phyloP scores from a whole-genome alignment of 2,329 filamentous ascomycete species.

The Tricladium varicosporioides region DNA sequence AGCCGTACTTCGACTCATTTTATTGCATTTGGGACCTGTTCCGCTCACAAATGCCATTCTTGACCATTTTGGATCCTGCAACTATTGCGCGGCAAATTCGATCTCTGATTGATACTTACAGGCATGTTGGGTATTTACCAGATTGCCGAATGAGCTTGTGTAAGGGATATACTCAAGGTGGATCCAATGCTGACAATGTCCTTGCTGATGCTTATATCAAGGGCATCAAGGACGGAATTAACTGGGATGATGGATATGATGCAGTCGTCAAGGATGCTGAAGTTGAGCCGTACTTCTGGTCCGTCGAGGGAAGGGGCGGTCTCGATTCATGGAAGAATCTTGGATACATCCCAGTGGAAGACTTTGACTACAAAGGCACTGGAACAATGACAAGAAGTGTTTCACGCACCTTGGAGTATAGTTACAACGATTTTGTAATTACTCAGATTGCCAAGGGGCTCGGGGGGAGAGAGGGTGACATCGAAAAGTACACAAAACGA shows the following conservation, averaged over 20 bases:
- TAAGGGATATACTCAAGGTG: constrained; percentile 70
- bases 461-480: constrained; percentile 48
- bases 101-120: constrained; percentile 70
- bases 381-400: constrained; percentile 69
- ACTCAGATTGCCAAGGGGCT: constrained; percentile 57
- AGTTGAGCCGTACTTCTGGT: constrained; percentile 60
- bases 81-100: constrained; percentile 65
- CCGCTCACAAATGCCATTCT: constrained; percentile 64
- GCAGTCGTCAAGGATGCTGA: constrained; percentile 63
- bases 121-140: constrained; percentile 48
- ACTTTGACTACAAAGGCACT: constrained; percentile 63
- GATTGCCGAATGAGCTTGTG: constrained; percentile 62
- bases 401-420: constrained; percentile 72
- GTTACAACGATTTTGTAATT: constrained; percentile 72
- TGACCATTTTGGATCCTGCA: constrained; percentile 64
- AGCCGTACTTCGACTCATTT: constrained; percentile 73
- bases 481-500: constrained; percentile 50
- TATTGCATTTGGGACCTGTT: constrained; percentile 66
- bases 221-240: constrained; percentile 57
- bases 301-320: constrained; percentile 66
- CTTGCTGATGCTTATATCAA: constrained; percentile 68
- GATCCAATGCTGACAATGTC: constrained; percentile 70
- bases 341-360: constrained; percentile 66
- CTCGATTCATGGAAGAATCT: constrained; percentile 69
- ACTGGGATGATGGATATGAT: constrained; percentile 68